Conservation (phyloP, 805 yeast species). For the Hanseniaspora taiwanica region DNA sequence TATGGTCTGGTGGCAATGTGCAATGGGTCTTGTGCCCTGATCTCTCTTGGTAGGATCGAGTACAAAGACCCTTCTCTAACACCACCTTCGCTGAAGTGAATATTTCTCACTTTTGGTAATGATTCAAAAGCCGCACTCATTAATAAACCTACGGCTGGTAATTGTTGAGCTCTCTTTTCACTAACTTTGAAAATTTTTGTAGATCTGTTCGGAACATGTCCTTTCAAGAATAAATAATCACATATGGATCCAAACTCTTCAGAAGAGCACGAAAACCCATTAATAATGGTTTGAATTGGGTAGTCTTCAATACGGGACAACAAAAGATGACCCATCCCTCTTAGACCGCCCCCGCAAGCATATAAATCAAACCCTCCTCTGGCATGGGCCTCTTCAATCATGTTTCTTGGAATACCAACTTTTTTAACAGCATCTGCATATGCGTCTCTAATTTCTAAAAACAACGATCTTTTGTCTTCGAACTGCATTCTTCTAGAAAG, state of each 20-base stretch:
- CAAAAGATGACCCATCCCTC: slow-evolving; percentile 55
- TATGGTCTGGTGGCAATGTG: slow-evolving; percentile 57
- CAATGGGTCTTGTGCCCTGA: slow-evolving; percentile 56
- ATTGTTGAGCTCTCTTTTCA: slow-evolving; percentile 48
- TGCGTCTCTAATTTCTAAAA: slow-evolving; percentile 39
- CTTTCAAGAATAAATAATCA: slow-evolving; percentile 37
- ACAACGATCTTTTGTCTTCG: slow-evolving; percentile 37
- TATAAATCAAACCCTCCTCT: slow-evolving; percentile 53
- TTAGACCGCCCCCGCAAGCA: slow-evolving; percentile 62
- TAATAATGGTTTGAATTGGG: slow-evolving; percentile 57
- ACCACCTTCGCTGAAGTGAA: slow-evolving; percentile 66
- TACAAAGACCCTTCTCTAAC: slow-evolving; percentile 65
- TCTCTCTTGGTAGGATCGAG: slow-evolving; percentile 42
- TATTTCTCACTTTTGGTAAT: slow-evolving; percentile 44
- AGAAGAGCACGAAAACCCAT: slow-evolving; percentile 50
- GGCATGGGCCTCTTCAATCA: slow-evolving; percentile 35
- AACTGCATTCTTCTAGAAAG: slow-evolving; percentile 39
- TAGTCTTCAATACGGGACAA: slow-evolving; percentile 39
- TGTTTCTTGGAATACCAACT: slow-evolving; percentile 38
- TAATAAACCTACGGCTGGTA: slow-evolving; percentile 57
- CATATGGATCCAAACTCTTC: slow-evolving; percentile 38
- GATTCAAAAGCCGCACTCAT: slow-evolving; percentile 50
- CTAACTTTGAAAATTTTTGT: slow-evolving; percentile 50
- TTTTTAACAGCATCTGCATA: slow-evolving; percentile 36
- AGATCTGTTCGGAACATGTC: slow-evolving; percentile 30